Percentiles rank a stretch among this genome's conserved stretches.
phyloP scores from a whole-genome alignment of 2,329 filamentous ascomycete species.

The Lachnellula cervina region DNA sequence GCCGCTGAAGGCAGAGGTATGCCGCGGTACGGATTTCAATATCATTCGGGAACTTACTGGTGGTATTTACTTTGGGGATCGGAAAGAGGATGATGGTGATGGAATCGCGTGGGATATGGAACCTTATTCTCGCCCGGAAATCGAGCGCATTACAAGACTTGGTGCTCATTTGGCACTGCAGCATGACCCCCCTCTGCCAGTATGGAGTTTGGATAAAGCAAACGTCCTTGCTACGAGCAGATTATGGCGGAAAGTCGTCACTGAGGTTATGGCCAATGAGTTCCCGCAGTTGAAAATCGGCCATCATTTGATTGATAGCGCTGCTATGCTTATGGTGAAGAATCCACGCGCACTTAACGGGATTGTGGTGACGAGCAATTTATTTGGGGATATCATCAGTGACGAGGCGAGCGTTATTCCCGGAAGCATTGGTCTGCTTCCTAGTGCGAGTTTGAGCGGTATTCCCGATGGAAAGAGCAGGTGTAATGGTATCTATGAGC shows the following conservation, averaged over 20 bases:
- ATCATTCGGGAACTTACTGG: constrained; percentile 89
- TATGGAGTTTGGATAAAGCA: constrained; percentile 91
- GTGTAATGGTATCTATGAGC: constrained; percentile 95
- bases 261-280: constrained; percentile 79
- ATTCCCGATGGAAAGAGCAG: constrained; percentile 79
- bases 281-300: constrained; percentile 80
- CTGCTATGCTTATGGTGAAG: constrained; percentile 98
- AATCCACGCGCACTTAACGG: constrained; percentile 84
- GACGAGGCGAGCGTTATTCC: constrained; percentile 95
- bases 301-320: constrained; percentile 91
- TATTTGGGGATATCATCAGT: constrained; percentile 94
- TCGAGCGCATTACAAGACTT: constrained; percentile 81
- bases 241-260: constrained; percentile 83
- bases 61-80: constrained; percentile 92
- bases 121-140: constrained; percentile 77
- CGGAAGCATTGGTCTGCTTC: constrained; percentile 80
- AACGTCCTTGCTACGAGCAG: constrained; percentile 90
- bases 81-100: constrained; percentile 72
- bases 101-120: constrained; percentile 78
- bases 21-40: constrained; percentile 84
- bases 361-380: constrained; percentile 85
- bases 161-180: constrained; percentile 76
- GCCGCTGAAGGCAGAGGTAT: constrained; percentile 80
- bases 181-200: constrained; percentile 68
- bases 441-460: constrained; percentile 80